Base-by-base conservation (phyloP, 257 asterid genomes). In the Plantago elongata region DNA sequence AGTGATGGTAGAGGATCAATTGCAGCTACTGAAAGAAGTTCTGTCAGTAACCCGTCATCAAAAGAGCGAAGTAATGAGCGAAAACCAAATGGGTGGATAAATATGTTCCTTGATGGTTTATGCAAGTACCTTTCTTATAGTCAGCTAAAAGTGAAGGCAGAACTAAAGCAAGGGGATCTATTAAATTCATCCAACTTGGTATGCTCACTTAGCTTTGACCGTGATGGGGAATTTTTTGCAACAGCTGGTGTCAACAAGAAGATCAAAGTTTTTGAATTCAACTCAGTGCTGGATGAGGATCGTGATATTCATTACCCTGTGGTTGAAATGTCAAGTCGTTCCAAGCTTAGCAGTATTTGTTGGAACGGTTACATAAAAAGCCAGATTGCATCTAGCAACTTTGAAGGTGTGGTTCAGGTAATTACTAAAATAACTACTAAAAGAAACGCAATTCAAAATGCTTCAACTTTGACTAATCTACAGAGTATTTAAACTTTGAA, bases 191-290 rank as follows among this genome's bases (percentile, higher is more conserved):
- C 99, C 17, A 93, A 93, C 79, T 79, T 89, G 61, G 99, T 93
- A 3, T 85, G 94, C 76, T 80, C 99, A 66, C 84, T 93, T 65
- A 77, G 96, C 81, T 93, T 89, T 70, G 97, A 89, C 77, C 97
- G 97, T 40, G 99, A 89, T 65, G 94, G 94, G 68, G 96, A 93
- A 82, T 89, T 83, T 78, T 83, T 93, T 29, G 99, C 99, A 1
- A 83, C 94, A 58, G 99, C 99, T 50, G 99, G 99, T 51, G 97
- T 93, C n/a, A 93, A 87, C 72, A 93, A 84, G 87, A 93, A 89
- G 82, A 93, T 93, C 67, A 93, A 93, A 71, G 85, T 93, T 27
- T 93, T 93, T 29, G 97, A 89, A 74, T 89, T 82, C 69, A 87
- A 81, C 65, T 80, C 97, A 1, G 75, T 89, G 66, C 68, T 85